These are phyloP conservation scores for Fistulinella prunicolor DNA, from an alignment of 768 basidiomycete genomes.

Conservation along the genomic window DNA sequence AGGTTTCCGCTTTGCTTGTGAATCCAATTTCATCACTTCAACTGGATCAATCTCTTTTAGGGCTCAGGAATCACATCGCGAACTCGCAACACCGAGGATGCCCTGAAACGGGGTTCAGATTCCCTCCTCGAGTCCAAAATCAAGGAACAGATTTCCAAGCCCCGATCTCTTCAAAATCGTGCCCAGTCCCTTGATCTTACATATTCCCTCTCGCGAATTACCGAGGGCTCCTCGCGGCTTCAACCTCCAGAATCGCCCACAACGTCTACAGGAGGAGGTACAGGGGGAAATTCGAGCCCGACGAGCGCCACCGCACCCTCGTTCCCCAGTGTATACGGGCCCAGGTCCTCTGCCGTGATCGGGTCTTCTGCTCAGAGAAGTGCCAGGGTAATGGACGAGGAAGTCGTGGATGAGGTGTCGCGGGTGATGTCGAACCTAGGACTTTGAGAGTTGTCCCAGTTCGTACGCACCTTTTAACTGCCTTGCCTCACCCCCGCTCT, in stretches of 20 bases:
- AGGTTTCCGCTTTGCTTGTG: conserved; percentile 26
- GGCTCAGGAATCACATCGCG: conserved; percentile 69
- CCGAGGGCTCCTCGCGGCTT: conserved; percentile 59
- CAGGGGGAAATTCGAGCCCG: conserved; percentile 76
- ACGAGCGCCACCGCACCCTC: conserved; percentile 73
- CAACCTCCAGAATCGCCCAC: conserved; percentile 79
- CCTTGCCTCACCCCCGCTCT: conserved; percentile 8
- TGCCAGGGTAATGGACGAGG: conserved; percentile 46
- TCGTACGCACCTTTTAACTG: conserved; percentile 11
- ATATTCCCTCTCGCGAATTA: conserved; percentile 77
- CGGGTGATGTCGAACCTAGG: conserved; percentile 77
- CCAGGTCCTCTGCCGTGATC: conserved; percentile 48
- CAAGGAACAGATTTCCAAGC: conserved; percentile 72
- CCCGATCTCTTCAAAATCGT: conserved; percentile 78
- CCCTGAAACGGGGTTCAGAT: conserved; percentile 79
- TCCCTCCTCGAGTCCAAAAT: conserved; percentile 81
- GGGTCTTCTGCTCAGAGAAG: conserved; percentile 44
- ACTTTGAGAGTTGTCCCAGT: conserved; percentile 36
- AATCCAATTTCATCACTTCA: conserved; percentile 17
- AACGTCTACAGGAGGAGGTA: conserved; percentile 67
- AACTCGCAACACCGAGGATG: conserved; percentile 69
- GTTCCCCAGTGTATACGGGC: conserved; percentile 83
- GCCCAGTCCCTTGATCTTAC: conserved; percentile 90
- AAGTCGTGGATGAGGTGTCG: conserved; percentile 65
- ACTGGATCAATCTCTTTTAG: conserved; percentile 33